phyloP scores from a whole-genome alignment of 805 yeast genomes.

The Yarrowia sp. region DNA sequence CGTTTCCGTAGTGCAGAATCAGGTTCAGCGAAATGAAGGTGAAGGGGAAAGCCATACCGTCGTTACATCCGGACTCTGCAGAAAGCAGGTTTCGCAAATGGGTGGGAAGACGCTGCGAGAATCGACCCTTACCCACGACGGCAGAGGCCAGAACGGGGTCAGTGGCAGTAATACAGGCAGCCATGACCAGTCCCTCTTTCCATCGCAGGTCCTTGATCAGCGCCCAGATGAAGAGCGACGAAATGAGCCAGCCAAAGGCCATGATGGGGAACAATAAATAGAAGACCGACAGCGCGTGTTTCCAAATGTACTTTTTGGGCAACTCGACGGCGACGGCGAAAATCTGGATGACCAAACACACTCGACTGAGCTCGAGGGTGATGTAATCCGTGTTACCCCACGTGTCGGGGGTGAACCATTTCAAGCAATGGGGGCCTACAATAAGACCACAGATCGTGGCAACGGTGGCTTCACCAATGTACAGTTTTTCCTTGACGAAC shows the following conservation, averaged over 20 bases:
- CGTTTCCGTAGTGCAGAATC: slow-evolving; percentile 68
- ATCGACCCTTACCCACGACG: slow-evolving; percentile 92
- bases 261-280: slow-evolving; percentile 82
- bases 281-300: slow-evolving; percentile 79
- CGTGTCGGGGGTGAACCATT: slow-evolving; percentile 80
- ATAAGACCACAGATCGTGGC: slow-evolving; percentile 86
- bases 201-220: slow-evolving; percentile 76
- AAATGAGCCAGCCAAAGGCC: slow-evolving; percentile 88
- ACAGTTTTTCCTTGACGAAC: slow-evolving; percentile 80
- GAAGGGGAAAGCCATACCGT: slow-evolving; percentile 96
- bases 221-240: slow-evolving; percentile 79
- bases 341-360: slow-evolving; percentile 84
- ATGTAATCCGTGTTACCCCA: slow-evolving; percentile 89
- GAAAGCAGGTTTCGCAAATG: slow-evolving; percentile 82
- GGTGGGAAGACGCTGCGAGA: slow-evolving; percentile 91
- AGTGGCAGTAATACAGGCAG: slow-evolving; percentile 93
- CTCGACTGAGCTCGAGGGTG: slow-evolving; percentile 82
- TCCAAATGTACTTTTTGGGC: slow-evolving; percentile 86
- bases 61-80: slow-evolving; percentile 91
- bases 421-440: slow-evolving; percentile 83
- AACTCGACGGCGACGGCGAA: slow-evolving; percentile 94
- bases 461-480: slow-evolving; percentile 90
- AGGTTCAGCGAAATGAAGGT: slow-evolving; percentile 72
- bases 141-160: slow-evolving; percentile 96
- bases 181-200: slow-evolving; percentile 71